Evolutionary conservation across 2,329 filamentous ascomycete genomes (phyloP), one percentile per base, ranked within the genome.

Genomic region (Ophiostoma novo-ulmi): DNA sequence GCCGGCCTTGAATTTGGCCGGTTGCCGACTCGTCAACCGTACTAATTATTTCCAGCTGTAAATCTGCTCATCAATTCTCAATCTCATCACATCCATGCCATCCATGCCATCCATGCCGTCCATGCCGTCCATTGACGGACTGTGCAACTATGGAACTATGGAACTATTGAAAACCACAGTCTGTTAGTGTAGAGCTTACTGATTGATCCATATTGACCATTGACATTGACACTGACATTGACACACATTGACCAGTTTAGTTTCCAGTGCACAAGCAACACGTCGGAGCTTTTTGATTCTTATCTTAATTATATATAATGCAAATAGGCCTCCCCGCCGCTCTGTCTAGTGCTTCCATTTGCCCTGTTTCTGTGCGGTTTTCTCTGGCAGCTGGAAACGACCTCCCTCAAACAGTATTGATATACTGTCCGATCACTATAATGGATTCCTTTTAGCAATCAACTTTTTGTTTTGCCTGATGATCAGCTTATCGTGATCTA

Each of bases 1-100:
- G 52, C 1, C 52, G 52, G 52, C 52, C 52, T 58, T 58, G 52
- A n/a, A 58, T 58, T 58, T 58, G 52, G 52, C 52, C 52, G 52
- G 52, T 22, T 58, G 52, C 52, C 52, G 52, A 58, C 52, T 58
- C 8, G 20, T 10, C 14, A 1, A 11, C 17, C 48, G 6, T 55
- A 26, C 52, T 13, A 58, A 58, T 58, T 17, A 58, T 26, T 13
- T n/a, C 44, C 38, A 13, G 38, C 38, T 13, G 38, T 31, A 31
- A 31, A 3, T 31, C 31, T 31, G 31, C 31, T 31, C 31, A 31
- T 31, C 31, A 4, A 31, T 44, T 44, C 11, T 44, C 39, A 44
- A 2, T 41, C 39, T 44, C 39, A 44, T 10, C 39, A 48, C 44
- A 39, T 13, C 31, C 38, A 39, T 39, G 8, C 1, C 11, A 39